Evolutionary conservation across 768 basidiomycete genomes (phyloP), one percentile per base, ranked within the genome.

Genomic region (Xerocomellus dryophilus): DNA sequence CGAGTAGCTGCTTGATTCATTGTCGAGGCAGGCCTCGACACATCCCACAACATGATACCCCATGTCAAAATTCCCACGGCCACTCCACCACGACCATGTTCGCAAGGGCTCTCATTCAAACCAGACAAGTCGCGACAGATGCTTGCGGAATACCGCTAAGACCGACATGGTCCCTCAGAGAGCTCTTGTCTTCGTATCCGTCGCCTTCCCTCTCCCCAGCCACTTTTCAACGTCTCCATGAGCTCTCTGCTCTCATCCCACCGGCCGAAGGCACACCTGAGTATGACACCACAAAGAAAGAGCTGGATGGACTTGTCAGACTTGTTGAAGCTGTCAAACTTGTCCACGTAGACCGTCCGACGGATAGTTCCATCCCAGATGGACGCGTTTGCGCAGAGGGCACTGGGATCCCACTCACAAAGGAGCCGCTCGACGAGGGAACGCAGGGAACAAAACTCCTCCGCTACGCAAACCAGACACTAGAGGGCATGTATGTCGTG

Each of bases 281-380:
- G 53, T 79, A 85, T 58, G 61, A 65, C 3, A 65, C 68, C 18
- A 71, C 87, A 40, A 85, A 81, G 55, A 56, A 60, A 39, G 83
- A 88, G 57, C 69, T 93, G 57, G 85, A 86, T 59, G 84, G 85
- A 49, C 79, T 93, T 46, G 74, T 92, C 51, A 81, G 77, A 57
- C 76, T 93, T 10, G 90, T 93, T 14, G 89, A 93, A 63, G 90
- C 90, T 4, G 90, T 92, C 48, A 88, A 81, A 67, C 67, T 87
- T 23, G 83, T 86, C 41, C 70, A 79, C 21, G 47, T 70, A 14
- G 64, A 66, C n/a, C 46, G 34, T 43, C 75, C 62, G 75, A 40
- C 51, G 43, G 56, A 58, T 18, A 21, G 40, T 7, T 48, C 56
- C 41, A 61, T 77, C 12, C 72, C 77, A 12, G 78, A 79, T 51